A percentile compares a stretch with the other conserved stretches of the same genome.
These are phyloP conservation scores for Bonia amplexicaulis DNA, from an alignment of 176 grass and related monocot species.

Conservation along the genomic window DNA sequence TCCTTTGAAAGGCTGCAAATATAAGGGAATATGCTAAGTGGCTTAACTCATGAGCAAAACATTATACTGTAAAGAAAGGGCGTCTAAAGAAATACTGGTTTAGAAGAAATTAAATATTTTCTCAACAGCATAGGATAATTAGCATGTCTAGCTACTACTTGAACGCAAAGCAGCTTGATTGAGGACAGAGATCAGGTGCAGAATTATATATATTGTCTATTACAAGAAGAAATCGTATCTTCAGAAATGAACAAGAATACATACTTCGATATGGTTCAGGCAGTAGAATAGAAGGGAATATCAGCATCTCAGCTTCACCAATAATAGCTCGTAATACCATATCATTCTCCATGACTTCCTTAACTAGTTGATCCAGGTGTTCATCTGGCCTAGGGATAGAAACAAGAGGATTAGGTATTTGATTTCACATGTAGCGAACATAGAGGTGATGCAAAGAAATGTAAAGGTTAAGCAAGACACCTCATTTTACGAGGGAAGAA, in stretches of 20 bases:
- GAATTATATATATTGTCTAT: background rate
- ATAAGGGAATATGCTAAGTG: background rate
- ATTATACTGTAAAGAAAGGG: background rate
- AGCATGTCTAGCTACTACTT: background rate
- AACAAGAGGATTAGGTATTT: background rate
- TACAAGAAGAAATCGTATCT: background rate
- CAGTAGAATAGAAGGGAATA: slow-evolving; percentile 51
- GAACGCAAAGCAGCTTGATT: background rate
- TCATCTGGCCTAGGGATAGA: slow-evolving; percentile 24
- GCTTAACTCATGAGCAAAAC: background rate
- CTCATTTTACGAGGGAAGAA: slow-evolving; percentile 57
- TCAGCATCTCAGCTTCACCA: slow-evolving; percentile 41
- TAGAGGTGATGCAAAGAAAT: background rate
- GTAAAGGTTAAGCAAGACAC: background rate
- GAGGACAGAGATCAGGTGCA: background rate
- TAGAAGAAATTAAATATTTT: background rate
- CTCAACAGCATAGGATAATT: background rate
- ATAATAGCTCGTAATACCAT: slow-evolving; percentile 17
- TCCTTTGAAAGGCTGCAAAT: slow-evolving; percentile 22
- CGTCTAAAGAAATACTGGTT: background rate
- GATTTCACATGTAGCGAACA: background rate
- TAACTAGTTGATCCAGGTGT: slow-evolving; percentile 21
- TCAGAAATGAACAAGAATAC: background rate
- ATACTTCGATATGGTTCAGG: slow-evolving; percentile 38
- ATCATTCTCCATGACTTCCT: slow-evolving; percentile 42